Evolutionary conservation across 2,329 filamentous ascomycete genomes (phyloP), one percentile per base, ranked within the genome.

Genomic region (Lecanosticta acicola): DNA sequence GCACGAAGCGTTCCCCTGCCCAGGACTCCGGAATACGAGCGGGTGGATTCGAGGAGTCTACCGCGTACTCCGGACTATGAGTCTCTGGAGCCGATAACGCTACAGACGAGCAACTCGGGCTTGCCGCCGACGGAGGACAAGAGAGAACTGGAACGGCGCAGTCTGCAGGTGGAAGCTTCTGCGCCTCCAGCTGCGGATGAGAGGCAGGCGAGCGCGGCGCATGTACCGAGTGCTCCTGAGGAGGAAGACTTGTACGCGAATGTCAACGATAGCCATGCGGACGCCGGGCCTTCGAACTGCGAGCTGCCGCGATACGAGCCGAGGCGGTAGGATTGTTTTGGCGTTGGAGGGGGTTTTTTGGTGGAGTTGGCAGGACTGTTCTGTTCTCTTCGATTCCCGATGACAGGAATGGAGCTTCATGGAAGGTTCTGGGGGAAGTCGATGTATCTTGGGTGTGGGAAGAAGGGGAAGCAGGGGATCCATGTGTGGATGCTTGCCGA

Each of bases 51-150:
- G 34, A 38, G 17, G 39, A 9, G 16, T 13, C 20, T 41, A 10
- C 44, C 44, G 13, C 40, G 38, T 17, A 43, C 40, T 10, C 45
- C 45, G 8, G 46, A 41, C 14, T 44, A 48, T 24, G 46, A 49
- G 44, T 39, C 48, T 20, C 48, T 45, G 3, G 38, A 47, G 26
- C 17, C 19, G 21, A 37, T 35, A 11, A 39, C 40, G 5, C 36
- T 41, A 3, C 13, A 32, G 9, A 42, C 35, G 14, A 39, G 40
- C 5, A 39, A n/a, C n/a, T n/a, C n/a, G n/a, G n/a, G n/a, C n/a
- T n/a, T n/a, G n/a, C 17, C 41, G 13, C 52, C 68, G 2, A 71
- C 67, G 11, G 86, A 93, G 45, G 90, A 94, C 64, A 93, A 94
- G 64, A 81, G 83, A 56, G 87, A 94, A 62, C 70, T 88, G 4